phyloP scores from a whole-genome alignment of 2,329 filamentous ascomycete species.

The Dothidotthia symphoricarpi region DNA sequence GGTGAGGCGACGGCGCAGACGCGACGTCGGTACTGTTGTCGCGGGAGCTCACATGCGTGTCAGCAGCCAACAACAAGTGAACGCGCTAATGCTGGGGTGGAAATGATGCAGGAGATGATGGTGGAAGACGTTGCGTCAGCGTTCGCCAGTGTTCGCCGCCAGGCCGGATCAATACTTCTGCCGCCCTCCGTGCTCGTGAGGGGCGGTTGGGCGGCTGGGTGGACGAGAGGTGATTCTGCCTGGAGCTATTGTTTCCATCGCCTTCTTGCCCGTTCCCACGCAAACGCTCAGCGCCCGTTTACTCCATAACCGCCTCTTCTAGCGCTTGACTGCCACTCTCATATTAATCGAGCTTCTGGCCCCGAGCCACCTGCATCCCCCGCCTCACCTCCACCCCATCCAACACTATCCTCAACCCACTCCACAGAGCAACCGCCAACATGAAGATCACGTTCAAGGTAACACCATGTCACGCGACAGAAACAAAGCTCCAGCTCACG shows the following conservation, averaged over 20 bases:
- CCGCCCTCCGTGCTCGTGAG: too few species aligned
- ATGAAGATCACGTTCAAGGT: slow-evolving; percentile 76
- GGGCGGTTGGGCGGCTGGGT: too few species aligned
- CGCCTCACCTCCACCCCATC: neutral
- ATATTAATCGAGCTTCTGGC: slow-evolving; percentile 1
- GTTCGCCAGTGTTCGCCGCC: too few species aligned
- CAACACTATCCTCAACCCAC: slow-evolving; percentile 2
- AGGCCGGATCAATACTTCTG: too few species aligned
- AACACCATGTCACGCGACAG: slow-evolving; percentile 14
- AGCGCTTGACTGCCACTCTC: slow-evolving; percentile 3
- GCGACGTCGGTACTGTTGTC: too few species aligned
- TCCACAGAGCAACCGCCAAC: slow-evolving; percentile 26
- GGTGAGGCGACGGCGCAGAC: too few species aligned
- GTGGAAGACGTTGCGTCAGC: too few species aligned
- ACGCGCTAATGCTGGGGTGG: too few species aligned
- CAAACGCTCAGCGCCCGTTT: neutral
- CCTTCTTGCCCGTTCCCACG: slow-evolving; percentile 14
- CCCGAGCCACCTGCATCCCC: slow-evolving; percentile 1
- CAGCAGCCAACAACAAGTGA: too few species aligned
- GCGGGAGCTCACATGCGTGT: too few species aligned
- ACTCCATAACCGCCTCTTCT: neutral
- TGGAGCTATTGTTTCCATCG: slow-evolving; percentile 23
- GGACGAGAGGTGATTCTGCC: too few species aligned
- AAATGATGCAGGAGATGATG: too few species aligned
- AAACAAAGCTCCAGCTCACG: slow-evolving; percentile 18